Percentiles rank a stretch among this genome's conserved stretches.
Evolutionary conservation across 2,329 filamentous ascomycete species (phyloP).

Genomic region (Ceratocystis smalleyi): DNA sequence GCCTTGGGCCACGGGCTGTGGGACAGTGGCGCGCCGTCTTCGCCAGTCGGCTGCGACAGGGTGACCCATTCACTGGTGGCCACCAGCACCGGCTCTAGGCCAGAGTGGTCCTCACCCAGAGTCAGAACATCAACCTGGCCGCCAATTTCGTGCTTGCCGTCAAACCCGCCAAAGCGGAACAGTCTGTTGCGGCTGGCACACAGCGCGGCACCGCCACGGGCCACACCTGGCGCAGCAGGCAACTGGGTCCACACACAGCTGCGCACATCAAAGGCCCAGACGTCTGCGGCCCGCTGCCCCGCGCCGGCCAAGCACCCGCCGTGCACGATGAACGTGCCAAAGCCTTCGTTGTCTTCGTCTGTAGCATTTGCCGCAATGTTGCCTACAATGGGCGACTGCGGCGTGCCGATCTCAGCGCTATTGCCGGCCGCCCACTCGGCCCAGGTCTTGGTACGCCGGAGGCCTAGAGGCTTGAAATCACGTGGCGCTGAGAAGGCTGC

Average conservation of each 20-base stretch:
- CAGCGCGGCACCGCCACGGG: constrained; percentile 52
- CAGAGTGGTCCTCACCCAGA: constrained; percentile 35
- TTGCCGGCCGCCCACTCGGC: constrained; percentile 41
- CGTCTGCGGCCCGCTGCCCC: constrained; percentile 46
- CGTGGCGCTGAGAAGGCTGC: constrained; percentile 42
- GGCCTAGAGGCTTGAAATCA: constrained; percentile 29
- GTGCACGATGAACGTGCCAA: constrained; percentile 58
- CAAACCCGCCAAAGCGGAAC: constrained; percentile 69
- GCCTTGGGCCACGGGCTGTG: constrained; percentile 10
- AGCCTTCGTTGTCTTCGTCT: constrained; percentile 45
- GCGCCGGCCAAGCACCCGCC: constrained; percentile 50
- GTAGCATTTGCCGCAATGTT: constrained; percentile 41
- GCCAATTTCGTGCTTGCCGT: constrained; percentile 53
- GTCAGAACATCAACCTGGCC: constrained; percentile 53
- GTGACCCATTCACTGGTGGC: constrained; percentile 41
- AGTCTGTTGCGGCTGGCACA: constrained; percentile 47
- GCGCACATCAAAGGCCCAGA: constrained; percentile 63
- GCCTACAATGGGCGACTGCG: constrained; percentile 44
- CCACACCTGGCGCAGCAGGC: constrained; percentile 48
- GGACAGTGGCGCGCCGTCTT: not conserved
- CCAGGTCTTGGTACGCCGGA: constrained; percentile 32
- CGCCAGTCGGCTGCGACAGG: constrained; percentile 27
- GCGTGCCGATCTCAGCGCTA: constrained; percentile 37
- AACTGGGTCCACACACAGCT: constrained; percentile 51
- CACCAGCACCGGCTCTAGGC: constrained; percentile 35